These are phyloP conservation scores for Yarrowia porcina DNA, from an alignment of 805 yeast genomes.

Conservation along the genomic window DNA sequence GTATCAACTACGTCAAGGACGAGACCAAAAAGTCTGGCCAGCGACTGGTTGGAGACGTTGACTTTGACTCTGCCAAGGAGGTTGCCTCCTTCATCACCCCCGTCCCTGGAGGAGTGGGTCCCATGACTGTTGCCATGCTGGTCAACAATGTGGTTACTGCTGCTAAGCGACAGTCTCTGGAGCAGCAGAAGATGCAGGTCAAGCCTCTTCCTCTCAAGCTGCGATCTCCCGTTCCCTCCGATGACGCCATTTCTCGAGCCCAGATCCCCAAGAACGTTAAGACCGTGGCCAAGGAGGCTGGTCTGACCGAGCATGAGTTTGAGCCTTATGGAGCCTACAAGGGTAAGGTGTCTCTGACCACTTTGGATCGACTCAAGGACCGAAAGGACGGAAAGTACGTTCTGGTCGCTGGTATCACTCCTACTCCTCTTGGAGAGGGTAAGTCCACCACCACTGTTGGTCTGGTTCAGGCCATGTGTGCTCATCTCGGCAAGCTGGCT, in stretches of 20 bases:
- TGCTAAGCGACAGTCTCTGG: slow-evolving; percentile 54
- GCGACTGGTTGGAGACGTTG: slow-evolving; percentile 93
- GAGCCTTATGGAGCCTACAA: slow-evolving; percentile 87
- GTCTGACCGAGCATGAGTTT: slow-evolving; percentile 71
- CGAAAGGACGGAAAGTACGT: slow-evolving; percentile 78
- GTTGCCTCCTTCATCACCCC: slow-evolving; percentile 80
- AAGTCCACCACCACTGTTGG: slow-evolving; percentile 96
- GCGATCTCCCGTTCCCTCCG: slow-evolving; percentile 78
- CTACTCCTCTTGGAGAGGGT: slow-evolving; percentile 98
- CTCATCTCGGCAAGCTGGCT: slow-evolving; percentile 75
- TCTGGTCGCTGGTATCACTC: slow-evolving; percentile 95
- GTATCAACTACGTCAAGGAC: slow-evolving; percentile 86
- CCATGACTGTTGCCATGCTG: slow-evolving; percentile 98
- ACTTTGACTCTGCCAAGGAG: slow-evolving; percentile 61
- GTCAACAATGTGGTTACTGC: slow-evolving; percentile 77
- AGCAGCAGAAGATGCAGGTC: slow-evolving; percentile 42
- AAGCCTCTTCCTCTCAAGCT: slow-evolving; percentile 55
- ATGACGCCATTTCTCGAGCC: slow-evolving; percentile 81
- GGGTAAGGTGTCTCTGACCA: slow-evolving; percentile 76
- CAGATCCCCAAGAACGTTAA: slow-evolving; percentile 83
- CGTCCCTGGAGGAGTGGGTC: slow-evolving; percentile 99
- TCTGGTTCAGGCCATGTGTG: slow-evolving; percentile 93
- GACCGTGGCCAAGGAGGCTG: slow-evolving; percentile 73
- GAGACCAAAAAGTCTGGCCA: slow-evolving; percentile 69
- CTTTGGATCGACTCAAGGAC: slow-evolving; percentile 62